phyloP scores from a whole-genome alignment of 805 yeast species.

The Cyberlindnera nakhonratchasimensis region DNA sequence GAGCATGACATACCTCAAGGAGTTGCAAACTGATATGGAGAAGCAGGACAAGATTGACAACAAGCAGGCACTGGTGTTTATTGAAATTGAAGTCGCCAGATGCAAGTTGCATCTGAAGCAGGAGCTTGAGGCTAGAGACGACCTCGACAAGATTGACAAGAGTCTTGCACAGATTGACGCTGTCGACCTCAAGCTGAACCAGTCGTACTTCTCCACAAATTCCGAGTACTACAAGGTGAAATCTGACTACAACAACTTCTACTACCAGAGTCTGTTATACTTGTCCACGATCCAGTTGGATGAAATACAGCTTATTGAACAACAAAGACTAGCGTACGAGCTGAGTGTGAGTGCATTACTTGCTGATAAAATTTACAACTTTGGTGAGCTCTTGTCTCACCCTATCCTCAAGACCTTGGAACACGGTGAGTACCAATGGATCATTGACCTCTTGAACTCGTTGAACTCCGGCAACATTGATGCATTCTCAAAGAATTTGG shows the following conservation, averaged over 20 bases:
- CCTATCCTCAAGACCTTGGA: constrained; percentile 61
- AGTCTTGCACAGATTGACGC: constrained; percentile 56
- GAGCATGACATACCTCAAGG: constrained; percentile 46
- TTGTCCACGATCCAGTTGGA: constrained; percentile 65
- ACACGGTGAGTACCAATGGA: constrained; percentile 57
- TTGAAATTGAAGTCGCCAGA: constrained; percentile 73
- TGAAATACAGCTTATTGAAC: constrained; percentile 36
- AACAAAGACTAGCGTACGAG: constrained; percentile 61
- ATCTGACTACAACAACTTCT: constrained; percentile 77
- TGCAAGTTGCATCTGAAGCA: constrained; percentile 54
- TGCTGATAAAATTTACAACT: constrained; percentile 90
- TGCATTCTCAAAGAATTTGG: constrained; percentile 52
- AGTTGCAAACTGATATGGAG: constrained; percentile 43
- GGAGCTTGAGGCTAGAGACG: constrained; percentile 58
- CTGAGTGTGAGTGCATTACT: constrained; percentile 81
- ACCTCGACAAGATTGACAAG: constrained; percentile 58
- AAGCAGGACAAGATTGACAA: constrained; percentile 35
- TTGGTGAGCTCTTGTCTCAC: constrained; percentile 91
- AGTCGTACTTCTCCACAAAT: constrained; percentile 78
- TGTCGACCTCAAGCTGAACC: constrained; percentile 62
- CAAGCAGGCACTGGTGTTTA: constrained; percentile 53
- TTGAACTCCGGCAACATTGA: constrained; percentile 77
- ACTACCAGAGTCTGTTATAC: constrained; percentile 76
- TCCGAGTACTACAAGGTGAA: constrained; percentile 72
- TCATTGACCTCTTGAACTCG: constrained; percentile 63